phyloP scores from a whole-genome alignment of 352 stramenopile species.

The Globisporangium barbulae region DNA sequence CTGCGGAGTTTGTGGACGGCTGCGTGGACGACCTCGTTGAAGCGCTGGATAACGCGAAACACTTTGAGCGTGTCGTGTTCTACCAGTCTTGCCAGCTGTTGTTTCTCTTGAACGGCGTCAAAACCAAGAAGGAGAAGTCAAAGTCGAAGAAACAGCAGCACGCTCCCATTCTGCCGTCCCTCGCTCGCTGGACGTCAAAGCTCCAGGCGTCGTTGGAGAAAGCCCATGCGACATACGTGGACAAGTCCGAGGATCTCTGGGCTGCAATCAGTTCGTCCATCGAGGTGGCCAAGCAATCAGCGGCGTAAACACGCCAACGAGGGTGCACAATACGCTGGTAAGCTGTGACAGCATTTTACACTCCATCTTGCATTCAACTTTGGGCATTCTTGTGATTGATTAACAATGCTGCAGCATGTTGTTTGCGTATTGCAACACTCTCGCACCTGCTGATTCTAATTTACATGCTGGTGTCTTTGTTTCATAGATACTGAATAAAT shows the following conservation, averaged over 20 bases:
- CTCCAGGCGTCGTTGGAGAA: conserved; percentile 38
- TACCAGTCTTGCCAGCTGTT: conserved; percentile 61
- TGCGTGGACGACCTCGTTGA: conserved; percentile 45
- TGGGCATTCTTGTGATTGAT: background rate
- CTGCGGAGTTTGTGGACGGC: conserved; percentile 39
- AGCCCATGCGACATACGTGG: conserved; percentile 30
- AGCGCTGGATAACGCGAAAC: conserved; percentile 44
- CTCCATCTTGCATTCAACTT: background rate
- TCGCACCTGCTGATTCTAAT: conserved; percentile 18
- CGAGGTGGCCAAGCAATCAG: conserved; percentile 14
- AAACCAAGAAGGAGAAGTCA: conserved; percentile 28
- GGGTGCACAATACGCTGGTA: background rate
- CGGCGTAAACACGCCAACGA: conserved; percentile 20
- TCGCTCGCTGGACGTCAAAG: conserved; percentile 37
- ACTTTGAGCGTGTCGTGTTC: conserved; percentile 61
- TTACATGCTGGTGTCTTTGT: conserved; percentile 8
- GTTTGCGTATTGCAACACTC: background rate
- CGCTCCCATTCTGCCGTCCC: conserved; percentile 18
- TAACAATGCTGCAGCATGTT: background rate
- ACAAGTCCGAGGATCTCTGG: conserved; percentile 56
- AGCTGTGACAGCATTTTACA: background rate
- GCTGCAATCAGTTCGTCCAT: conserved; percentile 28
- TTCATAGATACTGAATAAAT: conserved; percentile 17
- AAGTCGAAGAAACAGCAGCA: conserved; percentile 31
- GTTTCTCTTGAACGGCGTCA: conserved; percentile 37